Evolutionary conservation across 345 rosid genomes (phyloP), one percentile per base, ranked within the genome.

Genomic region (Eucalyptus pauciflora): DNA sequence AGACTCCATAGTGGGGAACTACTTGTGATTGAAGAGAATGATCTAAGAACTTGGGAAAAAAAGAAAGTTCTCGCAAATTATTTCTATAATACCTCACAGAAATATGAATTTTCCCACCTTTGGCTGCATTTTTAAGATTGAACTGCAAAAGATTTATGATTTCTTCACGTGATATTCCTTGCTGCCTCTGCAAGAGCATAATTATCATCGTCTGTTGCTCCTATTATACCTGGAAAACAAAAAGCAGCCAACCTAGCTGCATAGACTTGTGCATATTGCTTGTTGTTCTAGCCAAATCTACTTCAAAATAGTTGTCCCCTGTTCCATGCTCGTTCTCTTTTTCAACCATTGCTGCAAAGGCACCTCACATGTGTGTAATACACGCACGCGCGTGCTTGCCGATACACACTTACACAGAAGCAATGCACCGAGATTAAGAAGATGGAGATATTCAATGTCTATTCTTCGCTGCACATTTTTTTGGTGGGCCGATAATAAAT

Each of bases 361-460:
- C 46, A 10, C 46, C 83, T 76, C 46, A 37, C 83, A 37, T 4
- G 1, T 18, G 83, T 37, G 6, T 37, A 10, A 16, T 13, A 3
- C 48, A 10, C 2, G 10, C 8, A 52, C 2, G 41, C 1, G 41
- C 46, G 3, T 3, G 7, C 83, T 2, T 3, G 1, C 27, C 3
- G 46, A 37, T 4, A 20, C 46, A 6, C 83, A 37, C 46, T 52
- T 52, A 18, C 58, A 52, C 58, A 52, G 24, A 20, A 37, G 83
- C 83, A 76, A 37, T 2, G 2, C 22, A 76, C 27, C 4, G 1
- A 76, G 48, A 37, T 76, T 76, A 37, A 37, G 80, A 69, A 69
- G 80, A 69, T 20, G 46, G 83, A 76, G 43, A 41, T 76, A 18
- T 37, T 37, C 83, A 37, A 37, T 37, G 27, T 2, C 6, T 5